phyloP scores from a whole-genome alignment of 495 filamentous ascomycete genomes.

The Rusavskia elegans region DNA sequence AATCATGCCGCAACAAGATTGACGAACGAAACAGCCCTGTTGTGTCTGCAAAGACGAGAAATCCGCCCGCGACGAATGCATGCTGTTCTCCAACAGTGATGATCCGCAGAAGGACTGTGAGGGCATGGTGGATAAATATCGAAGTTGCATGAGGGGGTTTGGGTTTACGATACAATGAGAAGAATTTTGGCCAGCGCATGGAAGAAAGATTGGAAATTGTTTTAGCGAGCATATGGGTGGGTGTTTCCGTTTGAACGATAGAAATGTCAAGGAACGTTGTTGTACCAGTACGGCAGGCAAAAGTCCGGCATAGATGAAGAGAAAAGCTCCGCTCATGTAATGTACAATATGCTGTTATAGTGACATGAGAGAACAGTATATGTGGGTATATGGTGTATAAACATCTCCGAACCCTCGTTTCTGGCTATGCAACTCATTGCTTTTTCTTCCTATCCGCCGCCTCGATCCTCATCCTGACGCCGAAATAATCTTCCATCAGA shows the following conservation, averaged over 20 bases:
- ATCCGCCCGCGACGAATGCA: constrained; percentile 84
- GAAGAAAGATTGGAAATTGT: neutral
- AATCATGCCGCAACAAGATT: neutral
- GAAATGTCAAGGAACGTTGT: too few species aligned
- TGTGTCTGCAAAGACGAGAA: constrained; percentile 97
- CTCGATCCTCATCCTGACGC: constrained; percentile 6
- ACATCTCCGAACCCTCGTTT: neutral
- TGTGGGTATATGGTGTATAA: neutral
- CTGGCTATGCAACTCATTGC: constrained; percentile 11
- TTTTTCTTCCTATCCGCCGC: constrained; percentile 25
- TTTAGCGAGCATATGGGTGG: neutral
- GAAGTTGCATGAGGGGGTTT: constrained; percentile 82
- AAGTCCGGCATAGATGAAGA: neutral
- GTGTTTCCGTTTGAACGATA: too few species aligned
- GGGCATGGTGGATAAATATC: constrained; percentile 68
- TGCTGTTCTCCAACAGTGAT: constrained; percentile 77
- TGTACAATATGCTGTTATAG: neutral
- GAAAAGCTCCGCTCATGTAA: neutral
- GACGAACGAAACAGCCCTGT: constrained; percentile 47
- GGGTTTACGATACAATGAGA: constrained; percentile 59
- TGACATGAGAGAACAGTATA: neutral
- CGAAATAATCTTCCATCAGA: constrained; percentile 14
- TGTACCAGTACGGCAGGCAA: neutral
- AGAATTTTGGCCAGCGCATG: neutral
- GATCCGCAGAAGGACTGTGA: constrained; percentile 69